Percentiles rank a stretch among this genome's conserved stretches.
Conservation (phyloP, 176 grass and related monocot species). For the Secale cereale region DNA sequence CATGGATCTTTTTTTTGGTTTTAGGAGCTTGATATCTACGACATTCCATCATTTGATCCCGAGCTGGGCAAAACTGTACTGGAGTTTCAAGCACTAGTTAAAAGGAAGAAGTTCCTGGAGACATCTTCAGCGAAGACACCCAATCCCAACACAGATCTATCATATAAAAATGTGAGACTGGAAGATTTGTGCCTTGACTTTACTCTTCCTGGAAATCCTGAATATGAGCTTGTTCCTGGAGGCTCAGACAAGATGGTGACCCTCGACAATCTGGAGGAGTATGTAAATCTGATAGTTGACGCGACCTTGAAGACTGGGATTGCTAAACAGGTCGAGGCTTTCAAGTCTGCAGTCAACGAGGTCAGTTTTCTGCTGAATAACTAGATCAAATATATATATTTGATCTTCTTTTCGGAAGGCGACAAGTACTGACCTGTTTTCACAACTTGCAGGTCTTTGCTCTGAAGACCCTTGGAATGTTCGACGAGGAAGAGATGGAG, state of each 20-base stretch:
- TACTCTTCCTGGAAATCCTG: conserved; percentile 65
- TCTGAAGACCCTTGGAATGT: conserved; percentile 42
- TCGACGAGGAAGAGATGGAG: conserved; percentile 63
- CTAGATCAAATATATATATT: not conserved
- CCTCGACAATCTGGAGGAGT: conserved; percentile 55
- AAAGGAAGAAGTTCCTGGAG: conserved; percentile 54
- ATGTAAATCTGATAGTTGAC: conserved; percentile 50
- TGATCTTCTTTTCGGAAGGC: not conserved
- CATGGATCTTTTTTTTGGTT: conserved; percentile 11
- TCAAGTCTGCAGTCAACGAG: conserved; percentile 63
- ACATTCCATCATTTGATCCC: conserved; percentile 71
- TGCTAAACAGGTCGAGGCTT: conserved; percentile 45
- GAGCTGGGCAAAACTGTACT: conserved; percentile 57
- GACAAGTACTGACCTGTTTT: not conserved
- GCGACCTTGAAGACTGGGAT: conserved; percentile 54
- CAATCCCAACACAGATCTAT: conserved; percentile 13
- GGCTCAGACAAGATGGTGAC: conserved; percentile 46
- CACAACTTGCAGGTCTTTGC: conserved; percentile 47
- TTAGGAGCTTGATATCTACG: conserved; percentile 83
- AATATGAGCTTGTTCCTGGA: conserved; percentile 47
- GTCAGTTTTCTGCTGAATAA: conserved; percentile 16
- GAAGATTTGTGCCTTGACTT: conserved; percentile 71
- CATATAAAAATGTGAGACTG: conserved; percentile 44
- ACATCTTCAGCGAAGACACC: conserved; percentile 18
- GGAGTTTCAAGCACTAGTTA: conserved; percentile 69